phyloP scores from a whole-genome alignment of 805 yeast species.

The Metschnikowia shivogae region DNA sequence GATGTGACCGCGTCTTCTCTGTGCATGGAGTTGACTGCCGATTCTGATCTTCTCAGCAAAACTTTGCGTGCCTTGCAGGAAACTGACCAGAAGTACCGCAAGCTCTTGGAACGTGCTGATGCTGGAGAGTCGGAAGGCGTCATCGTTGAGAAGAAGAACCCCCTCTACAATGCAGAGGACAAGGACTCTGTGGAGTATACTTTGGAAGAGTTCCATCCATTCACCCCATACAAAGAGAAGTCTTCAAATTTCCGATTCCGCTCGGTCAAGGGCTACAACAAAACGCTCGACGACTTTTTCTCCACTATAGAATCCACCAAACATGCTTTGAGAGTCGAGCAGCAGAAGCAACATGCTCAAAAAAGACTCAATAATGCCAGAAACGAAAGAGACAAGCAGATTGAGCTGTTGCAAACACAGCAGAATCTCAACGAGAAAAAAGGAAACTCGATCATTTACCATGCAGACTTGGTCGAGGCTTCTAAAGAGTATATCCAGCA shows the following conservation, averaged over 20 bases:
- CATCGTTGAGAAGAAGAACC: constrained; percentile 60
- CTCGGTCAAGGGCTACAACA: constrained; percentile 63
- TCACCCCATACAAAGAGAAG: constrained; percentile 43
- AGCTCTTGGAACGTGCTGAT: constrained; percentile 30
- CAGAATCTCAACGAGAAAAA: constrained; percentile 61
- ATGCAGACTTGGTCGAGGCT: constrained; percentile 67
- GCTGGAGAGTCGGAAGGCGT: constrained; percentile 46
- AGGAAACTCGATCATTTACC: constrained; percentile 68
- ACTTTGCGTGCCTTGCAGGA: constrained; percentile 41
- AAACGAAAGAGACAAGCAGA: constrained; percentile 64
- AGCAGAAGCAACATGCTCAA: constrained; percentile 70
- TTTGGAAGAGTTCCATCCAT: constrained; percentile 70
- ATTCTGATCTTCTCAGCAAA: constrained; percentile 25
- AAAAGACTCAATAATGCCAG: constrained; percentile 73
- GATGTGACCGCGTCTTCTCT: constrained; percentile 46
- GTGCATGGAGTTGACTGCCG: constrained; percentile 26
- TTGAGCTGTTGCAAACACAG: constrained; percentile 58
- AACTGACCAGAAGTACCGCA: constrained; percentile 43
- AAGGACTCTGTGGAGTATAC: constrained; percentile 45
- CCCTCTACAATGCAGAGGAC: constrained; percentile 39
- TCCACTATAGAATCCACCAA: constrained; percentile 83
- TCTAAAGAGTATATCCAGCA: constrained; percentile 65
- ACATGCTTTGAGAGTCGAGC: constrained; percentile 67
- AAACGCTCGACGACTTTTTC: constrained; percentile 77
- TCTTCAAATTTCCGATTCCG: constrained; percentile 33